phyloP scores from a whole-genome alignment of 441 rosid genomes.

The Adansonia grandidieri region DNA sequence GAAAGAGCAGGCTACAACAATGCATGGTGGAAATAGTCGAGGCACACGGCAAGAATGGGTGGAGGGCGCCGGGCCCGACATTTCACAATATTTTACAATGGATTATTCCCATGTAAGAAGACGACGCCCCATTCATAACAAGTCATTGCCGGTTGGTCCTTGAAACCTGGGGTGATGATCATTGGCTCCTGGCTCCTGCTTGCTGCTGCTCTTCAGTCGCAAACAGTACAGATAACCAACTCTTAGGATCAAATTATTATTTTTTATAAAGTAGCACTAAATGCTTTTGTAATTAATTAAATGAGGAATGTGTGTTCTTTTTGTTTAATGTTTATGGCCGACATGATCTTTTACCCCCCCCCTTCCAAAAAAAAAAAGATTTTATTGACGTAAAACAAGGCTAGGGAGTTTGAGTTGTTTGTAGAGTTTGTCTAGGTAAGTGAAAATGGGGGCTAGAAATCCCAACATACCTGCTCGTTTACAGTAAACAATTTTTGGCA shows the following conservation, averaged over 20 bases:
- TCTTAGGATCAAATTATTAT: slow-evolving; percentile 10
- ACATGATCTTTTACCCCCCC: slow-evolving; percentile 30
- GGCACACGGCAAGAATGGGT: slow-evolving; percentile 48
- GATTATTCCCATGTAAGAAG: slow-evolving; percentile 61
- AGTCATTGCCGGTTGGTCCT: slow-evolving; percentile 55
- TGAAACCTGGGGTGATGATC: slow-evolving; percentile 34
- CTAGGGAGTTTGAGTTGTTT: no score
- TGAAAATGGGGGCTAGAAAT: slow-evolving; percentile 28
- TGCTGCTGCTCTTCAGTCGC: neutral
- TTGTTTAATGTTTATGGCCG: slow-evolving; percentile 43
- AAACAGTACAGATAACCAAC: slow-evolving; percentile 6
- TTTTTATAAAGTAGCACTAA: neutral
- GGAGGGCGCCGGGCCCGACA: slow-evolving; percentile 38
- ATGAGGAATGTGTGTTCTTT: slow-evolving; percentile 28
- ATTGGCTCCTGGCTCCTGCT: no score
- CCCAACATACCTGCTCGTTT: slow-evolving; percentile 21
- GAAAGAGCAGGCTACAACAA: slow-evolving; percentile 16
- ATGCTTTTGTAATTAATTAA: neutral
- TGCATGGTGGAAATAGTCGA: slow-evolving; percentile 26
- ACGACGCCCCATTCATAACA: slow-evolving; percentile 72
- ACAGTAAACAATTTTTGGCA: neutral
- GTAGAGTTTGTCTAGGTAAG: neutral
- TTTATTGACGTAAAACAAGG: slow-evolving; percentile 23
- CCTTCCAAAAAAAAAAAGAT: slow-evolving; percentile 30
- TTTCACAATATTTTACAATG: slow-evolving; percentile 53